Evolutionary conservation across 768 basidiomycete genomes (phyloP).

Genomic region (Scleroderma bovista): DNA sequence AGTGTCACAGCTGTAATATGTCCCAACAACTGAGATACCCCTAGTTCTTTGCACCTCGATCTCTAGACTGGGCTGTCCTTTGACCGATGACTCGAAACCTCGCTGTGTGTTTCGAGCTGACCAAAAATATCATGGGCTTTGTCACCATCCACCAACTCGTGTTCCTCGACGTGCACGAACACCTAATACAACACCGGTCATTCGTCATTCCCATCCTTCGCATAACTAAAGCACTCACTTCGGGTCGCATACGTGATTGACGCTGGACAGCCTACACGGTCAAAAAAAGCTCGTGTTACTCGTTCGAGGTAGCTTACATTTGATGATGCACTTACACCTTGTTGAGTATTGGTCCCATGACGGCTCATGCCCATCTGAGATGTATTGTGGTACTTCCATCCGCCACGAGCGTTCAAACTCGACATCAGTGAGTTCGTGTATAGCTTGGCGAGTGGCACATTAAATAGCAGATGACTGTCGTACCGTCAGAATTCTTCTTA

Average conservation of each 20-base stretch:
- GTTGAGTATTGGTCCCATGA: background rate
- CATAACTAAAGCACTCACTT: background rate
- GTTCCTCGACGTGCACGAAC: slow-evolving; percentile 28
- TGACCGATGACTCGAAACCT: background rate
- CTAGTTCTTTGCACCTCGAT: too few species aligned
- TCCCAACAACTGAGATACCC: too few species aligned
- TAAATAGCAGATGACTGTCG: slow-evolving; percentile 34
- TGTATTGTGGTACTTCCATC: slow-evolving; percentile 20
- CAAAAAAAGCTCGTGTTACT: background rate
- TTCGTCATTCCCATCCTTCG: too few species aligned
- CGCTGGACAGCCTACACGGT: background rate
- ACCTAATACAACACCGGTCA: slow-evolving; percentile 2
- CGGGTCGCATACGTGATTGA: background rate
- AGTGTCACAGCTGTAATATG: background rate
- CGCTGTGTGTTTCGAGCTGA: background rate
- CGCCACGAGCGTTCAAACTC: slow-evolving; percentile 30
- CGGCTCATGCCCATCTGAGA: slow-evolving; percentile 1
- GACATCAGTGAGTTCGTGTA: slow-evolving; percentile 40
- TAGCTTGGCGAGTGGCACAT: slow-evolving; percentile 36
- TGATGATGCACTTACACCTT: background rate
- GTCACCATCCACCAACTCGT: slow-evolving; percentile 24
- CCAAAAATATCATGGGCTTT: background rate
- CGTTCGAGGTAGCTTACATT: too few species aligned
- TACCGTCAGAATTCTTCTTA: background rate
- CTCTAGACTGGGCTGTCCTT: background rate